phyloP scores from a whole-genome alignment of 1,139 yeast species.

The Pichia sp. region DNA sequence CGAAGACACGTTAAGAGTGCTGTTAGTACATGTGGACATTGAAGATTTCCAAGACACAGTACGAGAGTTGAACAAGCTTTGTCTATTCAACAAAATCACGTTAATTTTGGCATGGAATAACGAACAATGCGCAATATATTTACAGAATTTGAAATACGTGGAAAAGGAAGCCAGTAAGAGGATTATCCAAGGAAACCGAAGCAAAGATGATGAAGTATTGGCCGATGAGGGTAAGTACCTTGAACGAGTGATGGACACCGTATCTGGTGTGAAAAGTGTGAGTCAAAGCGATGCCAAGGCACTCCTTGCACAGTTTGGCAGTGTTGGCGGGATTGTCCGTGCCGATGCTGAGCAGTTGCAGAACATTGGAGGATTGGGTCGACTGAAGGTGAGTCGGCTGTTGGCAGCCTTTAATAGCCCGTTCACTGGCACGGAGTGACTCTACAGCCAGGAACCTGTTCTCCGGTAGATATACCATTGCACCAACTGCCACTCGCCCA shows the following conservation, averaged over 20 bases:
- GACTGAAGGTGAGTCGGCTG: slow-evolving; percentile 23
- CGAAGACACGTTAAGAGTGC: slow-evolving; percentile 44
- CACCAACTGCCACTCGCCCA: not conserved
- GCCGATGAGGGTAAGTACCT: slow-evolving; percentile 33
- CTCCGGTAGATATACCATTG: not conserved
- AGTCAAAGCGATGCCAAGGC: slow-evolving; percentile 48
- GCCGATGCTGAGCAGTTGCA: slow-evolving; percentile 24
- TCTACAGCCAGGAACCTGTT: not conserved
- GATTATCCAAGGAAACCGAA: slow-evolving; percentile 24
- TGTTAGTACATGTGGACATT: slow-evolving; percentile 73
- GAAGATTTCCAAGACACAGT: slow-evolving; percentile 67
- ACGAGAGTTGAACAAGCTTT: slow-evolving; percentile 61
- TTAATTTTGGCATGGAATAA: slow-evolving; percentile 74
- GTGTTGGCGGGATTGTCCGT: slow-evolving; percentile 35
- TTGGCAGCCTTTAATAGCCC: slow-evolving; percentile 16
- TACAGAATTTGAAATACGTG: slow-evolving; percentile 47
- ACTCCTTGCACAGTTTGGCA: slow-evolving; percentile 44
- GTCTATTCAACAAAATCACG: slow-evolving; percentile 66
- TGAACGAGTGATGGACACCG: slow-evolving; percentile 40
- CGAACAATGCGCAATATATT: slow-evolving; percentile 80
- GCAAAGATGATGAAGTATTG: slow-evolving; percentile 27
- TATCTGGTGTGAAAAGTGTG: slow-evolving; percentile 43
- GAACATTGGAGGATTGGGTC: slow-evolving; percentile 30
- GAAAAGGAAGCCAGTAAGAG: slow-evolving; percentile 32
- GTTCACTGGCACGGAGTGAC: slow-evolving; percentile 2